Evolutionary conservation across 208 protist genomes (phyloP), one percentile per base, ranked within the genome.

Genomic region (Trypanosoma platydactyli): DNA sequence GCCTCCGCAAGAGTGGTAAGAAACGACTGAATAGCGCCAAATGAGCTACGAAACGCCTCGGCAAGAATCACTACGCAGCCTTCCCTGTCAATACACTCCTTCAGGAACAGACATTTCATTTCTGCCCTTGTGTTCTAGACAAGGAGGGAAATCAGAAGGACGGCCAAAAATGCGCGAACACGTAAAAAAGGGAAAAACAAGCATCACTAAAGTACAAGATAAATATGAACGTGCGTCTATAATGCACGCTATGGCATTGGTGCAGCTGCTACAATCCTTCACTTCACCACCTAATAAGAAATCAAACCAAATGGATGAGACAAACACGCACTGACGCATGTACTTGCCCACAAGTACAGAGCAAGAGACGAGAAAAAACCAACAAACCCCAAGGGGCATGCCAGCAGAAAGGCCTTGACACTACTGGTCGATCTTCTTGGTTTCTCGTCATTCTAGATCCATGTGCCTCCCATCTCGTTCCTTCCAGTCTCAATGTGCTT

Each of bases 1-100:
- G 98, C 95, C 78, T 99, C 98, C 7, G 98, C 94, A 24, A 99
- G 67, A 4, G 84, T 76, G 13, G 64, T 73, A 22, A 95, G 76
- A 13, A 71, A 76, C 0, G 73, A 56, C 30, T 75, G 75, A 51
- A 90, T 82, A 1, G 20, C 22, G 16, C 44, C 57, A 68, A 89
- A 92, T 40, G 68, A 76, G 15, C 61, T 13, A 9, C 89, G 81
- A 52, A 95, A 95, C 1, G 89, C 78, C 66, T 95, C 86, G 0
- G 79, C 89, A 30, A 91, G 66, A 20, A 95, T 73, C 16, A 75
- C 58, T 22, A 95, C 65, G 61, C 74, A 91, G 20, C 82, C 86
- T 7, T 80, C 72, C 0, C 56, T 66, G 6, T 64, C 44, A 44
- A 82, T 78, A 29, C 76, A 65, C 40, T 81, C 76, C 33, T 88